Base-by-base conservation (phyloP, 2,329 filamentous ascomycete species). In the Fusarium burgessii region DNA sequence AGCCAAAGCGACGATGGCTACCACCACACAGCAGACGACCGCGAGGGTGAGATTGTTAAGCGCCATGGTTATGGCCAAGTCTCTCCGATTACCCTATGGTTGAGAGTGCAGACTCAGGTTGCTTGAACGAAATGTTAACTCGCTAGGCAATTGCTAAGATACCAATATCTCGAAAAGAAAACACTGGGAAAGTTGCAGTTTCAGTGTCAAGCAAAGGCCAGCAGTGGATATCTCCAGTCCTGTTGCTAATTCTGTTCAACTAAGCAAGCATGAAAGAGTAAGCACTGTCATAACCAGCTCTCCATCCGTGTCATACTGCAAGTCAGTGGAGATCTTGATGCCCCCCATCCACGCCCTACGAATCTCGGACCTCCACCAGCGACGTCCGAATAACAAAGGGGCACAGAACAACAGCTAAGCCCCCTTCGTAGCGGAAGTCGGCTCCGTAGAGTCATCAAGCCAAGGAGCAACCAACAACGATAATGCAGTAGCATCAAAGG, bases 1-100 rank as follows among this genome's bases (percentile, higher is more conserved):
- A 3, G 14, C 33, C 14, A 61, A 17, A 14, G 49, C 49, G 7
- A 70, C 18, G 14, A 62, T 40, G 7, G 52, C 20, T 27, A 72
- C 25, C 9, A 72, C 17, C 10, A 68, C 18, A 14, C 58, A 67
- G 40, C 50, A 70, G n/a, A 72, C 17, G 4, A 33, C 56, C 11
- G 54, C 69, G 14, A 63, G 49, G 8, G 62, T 63, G 27, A 59
- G 7, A 1, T 42, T 70, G 6, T 18, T 46, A 20, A 73, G 56
- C 25, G 56, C 66, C 69, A 73, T 73, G 18, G 10, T 6, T 14
- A 15, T 23, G 0, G 23, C 2, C 3, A 2, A 29, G 11, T 6
- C 1, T 20, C 27, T 2, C 5, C 4, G 35, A 23, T 27, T 45
- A 45, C 33, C 27, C 15, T 40, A 35, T 7, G 18, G 8, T 4